Base-by-base conservation (phyloP, 2,329 filamentous ascomycete genomes). In the Cladorrhinum sp. region DNA sequence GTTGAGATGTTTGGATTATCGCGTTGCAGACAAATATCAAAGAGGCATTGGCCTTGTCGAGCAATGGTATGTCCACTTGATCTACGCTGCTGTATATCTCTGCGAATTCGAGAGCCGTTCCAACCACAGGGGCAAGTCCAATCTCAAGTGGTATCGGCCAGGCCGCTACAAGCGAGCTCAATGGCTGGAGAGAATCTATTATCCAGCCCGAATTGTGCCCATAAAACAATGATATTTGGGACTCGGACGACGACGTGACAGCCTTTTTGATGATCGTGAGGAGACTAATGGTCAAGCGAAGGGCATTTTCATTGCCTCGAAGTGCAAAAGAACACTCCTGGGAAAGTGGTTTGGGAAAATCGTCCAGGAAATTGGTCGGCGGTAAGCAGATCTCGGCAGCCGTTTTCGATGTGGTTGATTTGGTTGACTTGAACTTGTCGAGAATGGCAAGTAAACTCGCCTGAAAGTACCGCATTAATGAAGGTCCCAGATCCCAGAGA, bases 381-480 rank as follows among this genome's bases (percentile, higher is more conserved):
- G 82, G 81, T 8, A 84, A 70, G 21, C 67, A 70, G 21, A 77
- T 64, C 7, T 68, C 58, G 10, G 62, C 14, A 2, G 54, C 26
- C 1, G 20, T 26, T 10, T 63, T 48, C 21, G 49, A 54, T 6
- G 20, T 16, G 39, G 24, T 28, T 16, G 23, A 26, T 2, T 46
- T 30, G 23, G 18, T 23, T 10, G 60, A 57, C 24, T 61, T 66
- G 12, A 70, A 30, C 7, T 51, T 54, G 7, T 62, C 58, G 46
- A 69, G 51, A 26, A 71, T 65, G n/a, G 63, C 70, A 71, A 49
- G 10, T 1, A 48, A 72, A 58, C 72, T 78, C 67, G 76, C 74
- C 62, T 80, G 79, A 12, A 86, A 70, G 66, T 86, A 86, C 16
- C 73, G 67, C 60, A 84, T 71, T 24, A 81, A 73, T 6, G 73